phyloP scores from a whole-genome alignment of 176 grass and related monocot species.

The Triticum dicoccoides region DNA sequence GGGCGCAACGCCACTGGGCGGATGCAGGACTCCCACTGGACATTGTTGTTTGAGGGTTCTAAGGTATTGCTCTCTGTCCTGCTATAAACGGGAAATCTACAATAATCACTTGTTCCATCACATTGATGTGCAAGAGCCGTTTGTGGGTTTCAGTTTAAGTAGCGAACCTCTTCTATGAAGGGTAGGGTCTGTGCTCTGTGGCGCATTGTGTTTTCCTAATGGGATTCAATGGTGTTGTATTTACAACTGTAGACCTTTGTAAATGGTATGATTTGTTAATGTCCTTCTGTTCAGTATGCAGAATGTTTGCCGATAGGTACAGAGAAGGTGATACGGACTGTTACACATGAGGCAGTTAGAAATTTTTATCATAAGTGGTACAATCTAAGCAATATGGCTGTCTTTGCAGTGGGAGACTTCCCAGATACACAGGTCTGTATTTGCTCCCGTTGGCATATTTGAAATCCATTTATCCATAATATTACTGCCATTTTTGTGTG shows the following conservation, averaged over 20 bases:
- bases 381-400: conserved; percentile 92
- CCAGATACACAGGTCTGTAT: conserved; percentile 68
- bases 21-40: conserved; percentile 98
- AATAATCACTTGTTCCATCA: conserved; percentile 13
- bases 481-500: conserved; percentile 18
- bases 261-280: conserved; percentile 31
- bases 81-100: neutral
- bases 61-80: conserved; percentile 54
- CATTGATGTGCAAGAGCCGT: neutral
- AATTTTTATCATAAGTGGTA: conserved; percentile 95
- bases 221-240: neutral
- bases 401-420: conserved; percentile 95
- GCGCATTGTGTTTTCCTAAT: neutral
- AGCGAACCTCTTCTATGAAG: neutral
- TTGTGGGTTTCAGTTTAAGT: neutral
- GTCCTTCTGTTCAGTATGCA: conserved; percentile 70
- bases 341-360: conserved; percentile 71
- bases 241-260: conserved; percentile 11
- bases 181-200: neutral
- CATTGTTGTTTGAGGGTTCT: conserved; percentile 88
- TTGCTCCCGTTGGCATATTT: conserved; percentile 25
- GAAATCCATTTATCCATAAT: conserved; percentile 16
- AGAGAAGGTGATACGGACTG: conserved; percentile 92
- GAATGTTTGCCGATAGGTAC: conserved; percentile 89
- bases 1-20: conserved; percentile 81